These are phyloP conservation scores for Diaporthe amygdali DNA, from an alignment of 2,329 filamentous ascomycete genomes.

Conservation along the genomic window DNA sequence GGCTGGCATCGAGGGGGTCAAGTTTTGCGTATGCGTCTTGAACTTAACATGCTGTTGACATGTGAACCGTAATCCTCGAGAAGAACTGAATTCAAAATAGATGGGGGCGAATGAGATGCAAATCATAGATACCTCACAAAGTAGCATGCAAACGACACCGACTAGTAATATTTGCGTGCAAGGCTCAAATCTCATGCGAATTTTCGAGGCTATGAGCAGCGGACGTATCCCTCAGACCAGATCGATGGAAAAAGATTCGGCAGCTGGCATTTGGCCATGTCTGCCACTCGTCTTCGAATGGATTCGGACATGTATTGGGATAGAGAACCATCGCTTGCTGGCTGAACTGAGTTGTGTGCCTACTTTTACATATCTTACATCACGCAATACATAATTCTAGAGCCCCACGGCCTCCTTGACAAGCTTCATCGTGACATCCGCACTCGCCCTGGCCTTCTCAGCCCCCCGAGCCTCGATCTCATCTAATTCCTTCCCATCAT, in stretches of 20 bases:
- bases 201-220: neutral
- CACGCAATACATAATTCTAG: slow-evolving; percentile 24
- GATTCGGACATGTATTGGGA: neutral
- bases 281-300: neutral
- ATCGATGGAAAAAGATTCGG: neutral
- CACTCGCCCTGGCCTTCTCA: slow-evolving; percentile 64
- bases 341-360: neutral
- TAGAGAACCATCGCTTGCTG: neutral
- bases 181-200: too few relatives aligned
- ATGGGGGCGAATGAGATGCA: neutral
- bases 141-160: neutral
- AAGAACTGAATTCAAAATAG: neutral
- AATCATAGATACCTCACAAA: slow-evolving; percentile 18
- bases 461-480: slow-evolving; percentile 64
- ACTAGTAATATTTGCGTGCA: neutral
- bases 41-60: slow-evolving; percentile 13
- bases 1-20: slow-evolving; percentile 68
- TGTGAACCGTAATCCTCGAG: too few relatives aligned
- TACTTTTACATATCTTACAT: neutral
- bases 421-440: slow-evolving; percentile 60
- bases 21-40: slow-evolving; percentile 67
- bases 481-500: slow-evolving; percentile 59
- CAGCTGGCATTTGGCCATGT: too few relatives aligned
- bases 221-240: neutral
- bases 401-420: slow-evolving; percentile 59